phyloP scores from a whole-genome alignment of 768 basidiomycete genomes.

The Saitozyma sp. region DNA sequence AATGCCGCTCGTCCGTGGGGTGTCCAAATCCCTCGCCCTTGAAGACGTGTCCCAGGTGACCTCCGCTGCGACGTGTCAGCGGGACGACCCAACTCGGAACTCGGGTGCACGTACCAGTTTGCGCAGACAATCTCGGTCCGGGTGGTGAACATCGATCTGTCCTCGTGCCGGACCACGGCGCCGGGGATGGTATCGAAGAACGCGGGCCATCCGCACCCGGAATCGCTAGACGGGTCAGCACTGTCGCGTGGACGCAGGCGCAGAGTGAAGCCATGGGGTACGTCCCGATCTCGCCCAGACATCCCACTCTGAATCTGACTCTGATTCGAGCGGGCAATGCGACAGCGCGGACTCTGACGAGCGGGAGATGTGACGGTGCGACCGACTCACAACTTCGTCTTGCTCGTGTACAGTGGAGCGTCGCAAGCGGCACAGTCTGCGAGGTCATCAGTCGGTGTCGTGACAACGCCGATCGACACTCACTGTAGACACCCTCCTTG shows the following conservation, averaged over 20 bases:
- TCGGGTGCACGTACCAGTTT: constrained; percentile 59
- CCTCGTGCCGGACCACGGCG: constrained; percentile 74
- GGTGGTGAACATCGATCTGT: constrained; percentile 64
- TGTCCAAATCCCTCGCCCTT: constrained; percentile 81
- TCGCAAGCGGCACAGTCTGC: constrained; percentile 71
- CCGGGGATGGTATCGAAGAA: constrained; percentile 95
- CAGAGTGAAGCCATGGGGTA: neutral
- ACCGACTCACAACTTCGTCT: constrained; percentile 68
- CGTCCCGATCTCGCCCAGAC: neutral
- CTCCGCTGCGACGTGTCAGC: constrained; percentile 56
- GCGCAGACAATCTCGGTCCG: constrained; percentile 84
- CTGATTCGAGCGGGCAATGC: neutral
- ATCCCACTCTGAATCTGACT: neutral
- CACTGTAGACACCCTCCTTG: constrained; percentile 66
- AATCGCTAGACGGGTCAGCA: constrained; percentile 55
- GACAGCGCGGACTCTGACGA: too few species aligned
- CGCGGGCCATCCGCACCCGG: constrained; percentile 96
- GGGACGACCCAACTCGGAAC: neutral
- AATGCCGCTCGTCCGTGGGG: constrained; percentile 61
- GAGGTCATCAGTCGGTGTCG: neutral
- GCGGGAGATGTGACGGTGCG: too few species aligned
- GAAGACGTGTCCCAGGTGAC: constrained; percentile 94
- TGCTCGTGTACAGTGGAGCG: constrained; percentile 81
- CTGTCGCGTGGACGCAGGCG: neutral
- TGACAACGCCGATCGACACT: constrained; percentile 4